Base-by-base conservation (phyloP, 2,329 filamentous ascomycete genomes). In the Verticillium longisporum region DNA sequence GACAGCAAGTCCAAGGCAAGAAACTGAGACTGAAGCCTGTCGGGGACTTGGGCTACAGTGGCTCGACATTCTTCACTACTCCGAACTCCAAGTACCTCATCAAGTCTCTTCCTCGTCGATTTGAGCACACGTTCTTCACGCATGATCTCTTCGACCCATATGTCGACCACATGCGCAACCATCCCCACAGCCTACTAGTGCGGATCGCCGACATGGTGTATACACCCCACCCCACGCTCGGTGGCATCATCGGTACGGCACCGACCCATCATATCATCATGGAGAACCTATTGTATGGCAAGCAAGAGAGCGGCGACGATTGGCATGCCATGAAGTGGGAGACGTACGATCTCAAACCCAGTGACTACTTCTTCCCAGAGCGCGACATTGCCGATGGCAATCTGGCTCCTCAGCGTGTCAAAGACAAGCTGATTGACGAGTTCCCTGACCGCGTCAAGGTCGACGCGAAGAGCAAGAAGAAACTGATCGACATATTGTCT, bases 191-290 rank as follows among this genome's bases (percentile, higher is more conserved):
- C 3, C 75, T 91, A 0, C 78, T 92, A 1, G 84, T 90, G 5
- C 85, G 88, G 58, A 91, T 92, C 67, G 89, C 85, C 31, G 88
- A 92, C 70, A 85, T 91, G 61, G 77, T 91, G 0, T 80, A 84
- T 59, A 80, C 81, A 0, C 78, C 81, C 0, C 78, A 81, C 10
- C 66, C 73, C 0, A 85, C 86, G 0, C 68, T 92, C 1, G 89
- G 88, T 1, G 80, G 82, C 1, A 66, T 86, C 0, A 66, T 90
- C 0, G 81, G 86, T 4, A 73, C 81, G 1, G 84, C 87, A 0
- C 88, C 89, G 0, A 85, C 84, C 1, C 88, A 91, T 65, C 88
- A 91, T 68, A 88, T 92, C 62, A 79, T 92, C 67, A 92, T 92
- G 89, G 89, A 91, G 71, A 92, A 92, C 68, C 78, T 90, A 2